These are phyloP conservation scores for Thermomyces lanuginosus DNA, from an alignment of 2,329 filamentous ascomycete genomes.

Conservation along the genomic window DNA sequence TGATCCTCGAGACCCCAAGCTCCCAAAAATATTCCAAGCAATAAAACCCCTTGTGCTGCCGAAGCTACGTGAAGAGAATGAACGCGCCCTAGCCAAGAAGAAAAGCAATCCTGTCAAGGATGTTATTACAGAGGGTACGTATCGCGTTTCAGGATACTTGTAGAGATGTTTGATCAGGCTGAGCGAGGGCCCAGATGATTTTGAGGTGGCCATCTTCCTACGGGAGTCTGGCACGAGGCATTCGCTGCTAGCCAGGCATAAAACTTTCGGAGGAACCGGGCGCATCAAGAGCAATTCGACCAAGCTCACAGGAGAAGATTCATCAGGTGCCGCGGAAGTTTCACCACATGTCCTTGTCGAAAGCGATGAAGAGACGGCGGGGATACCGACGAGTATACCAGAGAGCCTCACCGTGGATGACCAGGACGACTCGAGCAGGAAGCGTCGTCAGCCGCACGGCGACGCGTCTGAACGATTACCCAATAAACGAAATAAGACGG, in stretches of 20 bases:
- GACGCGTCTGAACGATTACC: conserved; percentile 8
- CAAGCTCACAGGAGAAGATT: conserved; percentile 43
- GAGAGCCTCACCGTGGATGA: conserved; percentile 20
- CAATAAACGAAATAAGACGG: conserved; percentile 23
- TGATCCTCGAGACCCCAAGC: conserved; percentile 55
- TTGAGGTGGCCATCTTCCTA: conserved; percentile 86
- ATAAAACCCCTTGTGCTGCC: conserved; percentile 76
- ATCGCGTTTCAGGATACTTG: conserved; percentile 1
- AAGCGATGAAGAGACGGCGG: conserved; percentile 38
- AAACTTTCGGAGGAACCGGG: conserved; percentile 49
- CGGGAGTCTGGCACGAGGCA: conserved; percentile 74
- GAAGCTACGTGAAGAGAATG: conserved; percentile 75
- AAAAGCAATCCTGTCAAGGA: conserved; percentile 78
- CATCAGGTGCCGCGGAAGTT: conserved; percentile 36
- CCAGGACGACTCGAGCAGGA: conserved; percentile 6
- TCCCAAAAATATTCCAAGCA: conserved; percentile 68
- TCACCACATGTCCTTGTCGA: conserved; percentile 37
- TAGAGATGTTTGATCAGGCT: conserved; percentile 1
- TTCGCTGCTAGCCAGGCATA: conserved; percentile 71
- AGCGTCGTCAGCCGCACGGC: conserved; percentile 3
- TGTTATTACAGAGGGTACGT: conserved; percentile 58
- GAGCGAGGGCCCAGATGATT: conserved; percentile 61
- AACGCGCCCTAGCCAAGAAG: conserved; percentile 44
- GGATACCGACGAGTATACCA: conserved; percentile 42
- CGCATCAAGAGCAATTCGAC: conserved; percentile 45